Evolutionary conservation across 768 basidiomycete genomes (phyloP).

Genomic region (Pleurotus tuber-regium): DNA sequence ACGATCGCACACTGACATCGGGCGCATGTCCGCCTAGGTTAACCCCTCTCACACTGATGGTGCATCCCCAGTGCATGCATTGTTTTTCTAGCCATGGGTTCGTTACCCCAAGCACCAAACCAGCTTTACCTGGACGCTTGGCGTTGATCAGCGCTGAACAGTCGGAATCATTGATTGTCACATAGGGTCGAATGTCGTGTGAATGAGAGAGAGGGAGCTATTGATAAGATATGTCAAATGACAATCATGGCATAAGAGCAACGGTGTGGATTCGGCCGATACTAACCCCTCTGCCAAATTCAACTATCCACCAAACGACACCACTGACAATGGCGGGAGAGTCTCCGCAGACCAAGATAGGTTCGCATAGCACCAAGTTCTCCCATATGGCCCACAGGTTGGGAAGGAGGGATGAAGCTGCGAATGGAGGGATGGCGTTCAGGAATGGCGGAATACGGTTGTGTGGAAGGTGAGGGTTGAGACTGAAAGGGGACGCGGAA

Average conservation of each 20-base stretch:
- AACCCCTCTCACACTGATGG: slow-evolving; percentile 63
- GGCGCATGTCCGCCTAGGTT: slow-evolving; percentile 18
- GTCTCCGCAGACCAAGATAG: slow-evolving; percentile 78
- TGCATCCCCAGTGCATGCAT: slow-evolving; percentile 84
- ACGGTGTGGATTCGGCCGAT: not conserved
- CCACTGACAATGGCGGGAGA: slow-evolving; percentile 83
- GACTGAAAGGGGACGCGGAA: not conserved
- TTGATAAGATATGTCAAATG: not conserved
- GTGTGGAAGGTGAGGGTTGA: not conserved
- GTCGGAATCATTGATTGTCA: slow-evolving; percentile 95
- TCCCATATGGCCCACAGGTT: slow-evolving; percentile 92
- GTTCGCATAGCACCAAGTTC: slow-evolving; percentile 87
- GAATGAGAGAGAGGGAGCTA: slow-evolving; percentile 80
- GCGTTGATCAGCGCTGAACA: slow-evolving; percentile 67
- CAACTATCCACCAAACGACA: slow-evolving; percentile 89
- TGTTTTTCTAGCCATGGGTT: slow-evolving; percentile 84
- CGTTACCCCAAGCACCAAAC: slow-evolving; percentile 79
- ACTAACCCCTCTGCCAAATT: slow-evolving; percentile 77
- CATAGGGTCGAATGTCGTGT: slow-evolving; percentile 88
- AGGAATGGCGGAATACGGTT: slow-evolving; percentile 47
- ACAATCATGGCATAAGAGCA: not conserved
- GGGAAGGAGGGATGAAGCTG: slow-evolving; percentile 47
- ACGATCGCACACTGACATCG: no score
- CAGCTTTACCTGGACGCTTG: slow-evolving; percentile 74
- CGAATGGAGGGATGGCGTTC: slow-evolving; percentile 43